A percentile compares a stretch with the other conserved stretches of the same genome.
Conservation (phyloP, 2,329 filamentous ascomycete species). For the Nothomitra cinnamomea region DNA sequence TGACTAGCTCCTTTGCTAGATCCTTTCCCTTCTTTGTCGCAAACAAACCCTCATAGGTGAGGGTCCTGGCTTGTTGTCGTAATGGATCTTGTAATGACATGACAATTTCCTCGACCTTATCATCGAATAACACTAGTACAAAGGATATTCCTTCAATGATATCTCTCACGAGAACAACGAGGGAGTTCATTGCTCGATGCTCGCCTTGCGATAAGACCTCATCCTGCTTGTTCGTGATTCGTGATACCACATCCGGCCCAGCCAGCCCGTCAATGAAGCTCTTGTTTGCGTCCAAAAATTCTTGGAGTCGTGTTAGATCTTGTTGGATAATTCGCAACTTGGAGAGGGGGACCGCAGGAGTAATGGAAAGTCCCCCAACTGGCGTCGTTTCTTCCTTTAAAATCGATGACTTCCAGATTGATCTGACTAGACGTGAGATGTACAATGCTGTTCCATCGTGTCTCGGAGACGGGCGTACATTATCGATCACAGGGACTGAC, state of each 20-base stretch:
- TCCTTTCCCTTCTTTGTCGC: conserved; percentile 64
- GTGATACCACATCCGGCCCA: conserved; percentile 72
- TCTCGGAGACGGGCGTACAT: conserved; percentile 71
- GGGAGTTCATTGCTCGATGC: conserved; percentile 75
- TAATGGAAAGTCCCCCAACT: conserved; percentile 44
- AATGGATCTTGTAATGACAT: conserved; percentile 53
- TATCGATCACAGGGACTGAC: conserved; percentile 53
- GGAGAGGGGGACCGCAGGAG: conserved; percentile 44
- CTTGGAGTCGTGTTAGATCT: conserved; percentile 58
- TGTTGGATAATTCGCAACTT: conserved; percentile 68
- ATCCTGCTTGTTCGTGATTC: conserved; percentile 67
- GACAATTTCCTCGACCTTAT: conserved; percentile 79
- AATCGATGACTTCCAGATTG: conserved; percentile 71
- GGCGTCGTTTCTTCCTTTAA: conserved; percentile 38
- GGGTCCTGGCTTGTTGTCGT: conserved; percentile 49
- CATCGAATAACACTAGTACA: conserved; percentile 84
- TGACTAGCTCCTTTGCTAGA: conserved; percentile 84
- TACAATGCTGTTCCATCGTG: conserved; percentile 82
- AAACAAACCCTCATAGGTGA: conserved; percentile 84
- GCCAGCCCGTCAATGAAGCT: conserved; percentile 84
- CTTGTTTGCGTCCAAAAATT: conserved; percentile 76
- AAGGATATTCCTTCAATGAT: conserved; percentile 96
- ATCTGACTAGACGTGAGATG: conserved; percentile 70
- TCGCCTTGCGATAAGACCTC: conserved; percentile 87
- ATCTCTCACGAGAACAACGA: conserved; percentile 71